Evolutionary conservation across 1,284 basidiomycete genomes (phyloP), one percentile per base, ranked within the genome.

Genomic region (Pseudozyma tsukubaensis): DNA sequence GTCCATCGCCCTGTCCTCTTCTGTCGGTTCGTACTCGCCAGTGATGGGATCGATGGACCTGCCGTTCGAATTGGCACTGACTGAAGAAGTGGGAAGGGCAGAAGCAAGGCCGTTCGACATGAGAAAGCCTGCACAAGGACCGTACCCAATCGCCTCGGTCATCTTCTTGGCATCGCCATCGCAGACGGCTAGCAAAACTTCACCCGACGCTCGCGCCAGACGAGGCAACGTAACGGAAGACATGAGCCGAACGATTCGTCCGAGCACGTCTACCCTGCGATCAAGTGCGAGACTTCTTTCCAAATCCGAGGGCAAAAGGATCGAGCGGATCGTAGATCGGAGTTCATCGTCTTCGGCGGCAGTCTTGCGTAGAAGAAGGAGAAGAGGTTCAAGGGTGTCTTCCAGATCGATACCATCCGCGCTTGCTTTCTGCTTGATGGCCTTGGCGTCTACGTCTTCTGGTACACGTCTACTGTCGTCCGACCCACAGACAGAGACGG

Each of bases 41-140:
- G 80, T 82, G 57, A 82, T 77, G 1, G 80, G 80, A 42, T 82
- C 65, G 39, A 80, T 49, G 6, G 43, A n/a, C 6, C 72, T 47
- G 1, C 70, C 73, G 32, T 65, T 50, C 9, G 55, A 10, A 14
- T 48, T 50, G 19, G 59, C 36, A 8, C 39, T 6, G 1, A 40
- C 13, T 1, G 51, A 37, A 13, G 48, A 12, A 7, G 73, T 58
- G 9, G 78, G 77, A 35, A 78, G 40, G 1, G 78, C 72, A n/a
- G 61, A 63, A 0, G 69, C 63, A 7, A 68, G 67, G 12, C 71
- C 71, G 5, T 47, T 68, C 24, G 60, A 65, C 68, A 72, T 73
- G 7, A 82, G 59, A 60, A 80, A 82, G 0, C 80, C 80, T 3
- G 79, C 79, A 49, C 79, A 79, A 6, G 80, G 80, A 2, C 80